Evolutionary conservation across 176 grass and related monocot genomes (phyloP), one percentile per base, ranked within the genome.

Genomic region (Musa troglodytarum): DNA sequence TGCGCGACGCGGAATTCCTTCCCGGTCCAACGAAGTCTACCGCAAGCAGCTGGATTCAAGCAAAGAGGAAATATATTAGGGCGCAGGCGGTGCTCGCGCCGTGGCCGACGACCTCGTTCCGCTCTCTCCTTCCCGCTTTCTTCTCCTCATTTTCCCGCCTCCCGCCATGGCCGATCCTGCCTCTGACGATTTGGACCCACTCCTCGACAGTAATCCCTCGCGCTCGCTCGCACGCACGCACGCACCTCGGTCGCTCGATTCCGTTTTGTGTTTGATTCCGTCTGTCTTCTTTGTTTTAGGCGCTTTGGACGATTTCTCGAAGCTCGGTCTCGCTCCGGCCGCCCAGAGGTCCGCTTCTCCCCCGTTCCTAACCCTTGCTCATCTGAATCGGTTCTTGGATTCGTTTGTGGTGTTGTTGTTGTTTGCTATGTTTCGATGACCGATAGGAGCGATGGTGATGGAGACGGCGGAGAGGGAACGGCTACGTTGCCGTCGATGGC

Each of bases 161-260:
- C 15, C 59, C 55, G 58, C 86, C 81, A 84, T 92, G 87, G 81
- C 82, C 53, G 75, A 58, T 66, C 61, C 66, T 75, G 28, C 54
- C n/a, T 79, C 81, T 59, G 81, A 88, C 58, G 85, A 83, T 69
- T 51, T 84, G 54, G 76, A 88, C 29, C 72, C 86, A 64, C 79
- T 78, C 16, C 34, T 75, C 26, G 79, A 86, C 79, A 88, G 51
- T 87, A 87, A 21, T 13, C 8, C 10, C 21, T 69, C 66, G 0
- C 29, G 12, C 68, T 11, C 9, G 14, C 50, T 17, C 21, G 25
- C 71, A 0, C 51, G 54, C 24, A 28, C 24, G 11, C 52, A 5
- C 29, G 29, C 29, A 5, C 4, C 34, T 43, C 34, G 34, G 34
- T 43, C 4, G 3, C 34, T 43, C 4, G 34, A 43, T 43, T 43